phyloP scores from a whole-genome alignment of 495 filamentous ascomycete genomes.

The Xylaria venustula region DNA sequence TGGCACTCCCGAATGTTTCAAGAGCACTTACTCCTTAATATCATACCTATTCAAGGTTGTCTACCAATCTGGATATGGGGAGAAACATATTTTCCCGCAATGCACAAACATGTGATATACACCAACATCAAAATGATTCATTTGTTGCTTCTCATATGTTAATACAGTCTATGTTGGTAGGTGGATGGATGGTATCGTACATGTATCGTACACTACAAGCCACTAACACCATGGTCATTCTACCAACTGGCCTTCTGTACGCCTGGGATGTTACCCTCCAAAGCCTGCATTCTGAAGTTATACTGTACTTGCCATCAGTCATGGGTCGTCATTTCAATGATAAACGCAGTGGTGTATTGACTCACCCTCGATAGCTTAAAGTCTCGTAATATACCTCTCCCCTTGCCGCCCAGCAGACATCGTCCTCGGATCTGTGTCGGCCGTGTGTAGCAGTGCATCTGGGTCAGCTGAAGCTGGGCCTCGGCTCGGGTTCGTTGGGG shows the following conservation, averaged over 20 bases:
- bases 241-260: slow-evolving; percentile 97
- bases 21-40: too few species aligned
- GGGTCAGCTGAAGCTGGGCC: slow-evolving; percentile 85
- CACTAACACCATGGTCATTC: background rate
- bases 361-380: slow-evolving; percentile 89
- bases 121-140: too few species aligned
- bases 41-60: too few species aligned
- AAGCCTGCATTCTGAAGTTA: slow-evolving; percentile 86
- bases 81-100: too few species aligned
- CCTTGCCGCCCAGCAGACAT: slow-evolving; percentile 85
- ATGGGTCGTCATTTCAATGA: background rate
- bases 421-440: slow-evolving; percentile 91
- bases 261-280: slow-evolving; percentile 85
- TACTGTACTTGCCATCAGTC: slow-evolving; percentile 56
- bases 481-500: slow-evolving; percentile 76
- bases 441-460: slow-evolving; percentile 93
- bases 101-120: background rate
- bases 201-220: slow-evolving; percentile 14
- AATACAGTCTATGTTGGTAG: too few species aligned
- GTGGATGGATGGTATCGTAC: background rate
- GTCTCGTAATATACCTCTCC: slow-evolving; percentile 79
- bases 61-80: too few species aligned
- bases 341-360: slow-evolving; percentile 5
- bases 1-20: too few species aligned
- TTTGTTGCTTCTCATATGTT: too few species aligned